Evolutionary conservation across 192 early-diverging fungal genomes (phyloP).

Genomic region (Ambispora gerdemannii): DNA sequence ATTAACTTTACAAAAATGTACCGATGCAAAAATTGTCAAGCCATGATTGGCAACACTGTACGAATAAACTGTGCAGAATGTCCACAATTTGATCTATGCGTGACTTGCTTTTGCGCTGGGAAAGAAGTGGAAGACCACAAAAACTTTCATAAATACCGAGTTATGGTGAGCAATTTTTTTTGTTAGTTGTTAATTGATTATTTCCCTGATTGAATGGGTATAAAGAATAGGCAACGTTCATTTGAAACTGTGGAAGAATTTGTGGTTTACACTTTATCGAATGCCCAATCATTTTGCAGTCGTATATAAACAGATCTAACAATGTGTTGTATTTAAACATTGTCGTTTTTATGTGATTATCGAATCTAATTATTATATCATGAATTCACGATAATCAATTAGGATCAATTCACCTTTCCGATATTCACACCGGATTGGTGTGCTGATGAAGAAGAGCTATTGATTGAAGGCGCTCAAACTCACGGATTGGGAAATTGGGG

Average conservation of each 20-base stretch:
- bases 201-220: no score
- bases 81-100: conserved; percentile 90
- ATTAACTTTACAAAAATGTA: no score
- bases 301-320: conserved; percentile 1
- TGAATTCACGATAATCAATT: no score
- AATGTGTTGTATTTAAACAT: conserved; percentile 4
- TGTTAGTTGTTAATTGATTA: not conserved
- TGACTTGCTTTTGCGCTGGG: conserved; percentile 88
- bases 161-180: conserved; percentile 61
- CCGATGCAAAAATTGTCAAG: conserved; percentile 88
- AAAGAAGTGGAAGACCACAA: conserved; percentile 77
- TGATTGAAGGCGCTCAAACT: conserved; percentile 88
- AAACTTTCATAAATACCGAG: conserved; percentile 83
- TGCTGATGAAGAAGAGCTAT: conserved; percentile 92
- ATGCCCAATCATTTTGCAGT: not conserved
- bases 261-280: not conserved
- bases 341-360: not conserved
- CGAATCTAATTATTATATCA: conserved; percentile 25
- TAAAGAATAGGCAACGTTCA: no score
- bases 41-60: conserved; percentile 85
- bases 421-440: conserved; percentile 91
- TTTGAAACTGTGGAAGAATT: not conserved
- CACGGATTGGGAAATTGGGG: conserved; percentile 98
- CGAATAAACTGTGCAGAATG: conserved; percentile 84
- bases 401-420: conserved; percentile 82